These are phyloP conservation scores for Trametopsis cervina DNA, from an alignment of 768 basidiomycete species.

Conservation along the genomic window DNA sequence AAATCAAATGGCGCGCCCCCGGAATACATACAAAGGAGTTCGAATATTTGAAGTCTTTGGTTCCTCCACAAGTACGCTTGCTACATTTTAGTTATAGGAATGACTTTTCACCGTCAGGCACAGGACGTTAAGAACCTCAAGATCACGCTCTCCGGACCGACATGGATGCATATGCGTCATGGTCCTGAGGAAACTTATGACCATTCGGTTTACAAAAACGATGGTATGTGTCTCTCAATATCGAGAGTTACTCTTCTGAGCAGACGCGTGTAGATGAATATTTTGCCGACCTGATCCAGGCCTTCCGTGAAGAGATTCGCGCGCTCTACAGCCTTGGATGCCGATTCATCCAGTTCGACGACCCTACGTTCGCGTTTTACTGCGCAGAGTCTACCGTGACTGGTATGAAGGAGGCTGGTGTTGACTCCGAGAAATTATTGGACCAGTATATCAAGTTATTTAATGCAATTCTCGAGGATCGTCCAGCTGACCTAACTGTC, in stretches of 20 bases:
- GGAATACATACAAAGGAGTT: slow-evolving; percentile 58
- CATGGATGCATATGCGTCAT: slow-evolving; percentile 66
- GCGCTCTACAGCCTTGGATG: slow-evolving; percentile 38
- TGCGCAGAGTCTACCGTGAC: slow-evolving; percentile 47
- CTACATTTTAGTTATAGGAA: not conserved
- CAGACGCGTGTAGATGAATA: slow-evolving; percentile 27
- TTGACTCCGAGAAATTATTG: slow-evolving; percentile 55
- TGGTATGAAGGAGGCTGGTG: slow-evolving; percentile 49
- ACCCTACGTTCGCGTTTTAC: slow-evolving; percentile 48
- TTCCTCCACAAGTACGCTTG: slow-evolving; percentile 40
- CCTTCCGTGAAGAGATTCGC: slow-evolving; percentile 38
- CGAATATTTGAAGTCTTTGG: slow-evolving; percentile 46
- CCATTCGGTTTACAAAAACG: slow-evolving; percentile 48
- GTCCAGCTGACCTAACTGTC: slow-evolving; percentile 46
- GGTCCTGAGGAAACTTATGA: slow-evolving; percentile 51
- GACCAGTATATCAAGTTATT: slow-evolving; percentile 59
- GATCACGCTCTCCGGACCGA: slow-evolving; percentile 60
- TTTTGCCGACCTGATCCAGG: slow-evolving; percentile 40
- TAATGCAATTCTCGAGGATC: slow-evolving; percentile 42
- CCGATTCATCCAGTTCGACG: slow-evolving; percentile 38
- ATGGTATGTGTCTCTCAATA: slow-evolving; percentile 31
- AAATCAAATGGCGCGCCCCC: slow-evolving; percentile 51
- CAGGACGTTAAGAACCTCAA: slow-evolving; percentile 63
- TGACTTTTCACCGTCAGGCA: not conserved
- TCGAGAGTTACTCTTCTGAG: slow-evolving; percentile 14